phyloP scores from a whole-genome alignment of 2,329 filamentous ascomycete species.

The Dothideomycetes sp. region DNA sequence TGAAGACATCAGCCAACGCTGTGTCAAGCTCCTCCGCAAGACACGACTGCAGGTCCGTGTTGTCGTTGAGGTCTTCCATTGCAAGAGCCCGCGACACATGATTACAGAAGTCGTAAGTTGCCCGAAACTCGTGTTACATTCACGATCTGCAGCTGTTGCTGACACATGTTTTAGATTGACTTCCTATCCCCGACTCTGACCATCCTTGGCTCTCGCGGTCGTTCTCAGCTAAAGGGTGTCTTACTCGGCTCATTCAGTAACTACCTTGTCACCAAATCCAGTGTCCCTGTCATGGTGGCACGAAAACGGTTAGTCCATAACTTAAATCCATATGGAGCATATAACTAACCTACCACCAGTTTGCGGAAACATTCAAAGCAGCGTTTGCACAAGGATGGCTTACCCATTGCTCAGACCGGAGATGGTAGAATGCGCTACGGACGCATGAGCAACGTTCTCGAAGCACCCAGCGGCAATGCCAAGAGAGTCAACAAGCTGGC shows the following conservation, averaged over 20 bases:
- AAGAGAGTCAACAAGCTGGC: conserved; percentile 15
- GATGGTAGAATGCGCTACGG: conserved; percentile 16
- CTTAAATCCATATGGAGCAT: no score
- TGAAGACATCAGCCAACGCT: conserved; percentile 73
- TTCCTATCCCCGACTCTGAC: conserved; percentile 83
- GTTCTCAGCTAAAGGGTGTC: conserved; percentile 87
- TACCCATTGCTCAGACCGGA: conserved; percentile 15
- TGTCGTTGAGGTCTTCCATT: conserved; percentile 93
- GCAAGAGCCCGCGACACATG: conserved; percentile 93
- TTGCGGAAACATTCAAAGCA: conserved; percentile 17
- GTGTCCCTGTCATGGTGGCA: conserved; percentile 95
- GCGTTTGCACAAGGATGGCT: conserved; percentile 16
- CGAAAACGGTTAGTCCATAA: conserved; percentile 47
- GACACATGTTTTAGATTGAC: conserved; percentile 54
- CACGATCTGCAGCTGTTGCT: no score
- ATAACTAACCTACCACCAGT: no score
- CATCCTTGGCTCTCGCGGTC: conserved; percentile 81
- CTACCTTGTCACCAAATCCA: conserved; percentile 93
- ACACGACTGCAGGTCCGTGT: conserved; percentile 87
- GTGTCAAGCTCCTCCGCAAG: conserved; percentile 79
- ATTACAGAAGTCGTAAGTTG: conserved; percentile 76
- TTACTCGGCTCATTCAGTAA: conserved; percentile 95
- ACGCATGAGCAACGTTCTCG: conserved; percentile 17
- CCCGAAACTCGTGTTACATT: no score
- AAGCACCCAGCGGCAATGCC: conserved; percentile 13